Evolutionary conservation across 2,329 filamentous ascomycete genomes (phyloP).

Genomic region (Chaetomiaceae sp.): DNA sequence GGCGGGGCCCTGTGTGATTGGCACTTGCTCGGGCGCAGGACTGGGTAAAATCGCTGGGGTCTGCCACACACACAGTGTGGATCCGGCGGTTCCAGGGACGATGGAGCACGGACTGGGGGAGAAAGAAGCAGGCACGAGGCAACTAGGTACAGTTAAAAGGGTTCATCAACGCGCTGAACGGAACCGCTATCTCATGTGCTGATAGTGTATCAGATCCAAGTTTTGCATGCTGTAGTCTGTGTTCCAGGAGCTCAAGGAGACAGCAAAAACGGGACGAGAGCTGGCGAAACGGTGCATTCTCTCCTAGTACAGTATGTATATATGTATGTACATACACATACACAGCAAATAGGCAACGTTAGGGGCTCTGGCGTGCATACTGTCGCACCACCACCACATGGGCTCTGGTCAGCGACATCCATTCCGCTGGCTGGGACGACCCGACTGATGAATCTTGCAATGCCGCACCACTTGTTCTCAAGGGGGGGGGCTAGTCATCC

Average conservation of each 20-base stretch:
- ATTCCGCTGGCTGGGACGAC: constrained; percentile 12
- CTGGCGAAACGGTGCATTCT: too few relatives aligned
- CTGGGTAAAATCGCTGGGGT: constrained; percentile 2
- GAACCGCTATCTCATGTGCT: too few relatives aligned
- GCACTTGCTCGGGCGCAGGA: constrained; percentile 2
- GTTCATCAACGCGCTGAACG: too few relatives aligned
- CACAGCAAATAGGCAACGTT: too few relatives aligned
- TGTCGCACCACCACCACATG: constrained; percentile 10
- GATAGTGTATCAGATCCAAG: too few relatives aligned
- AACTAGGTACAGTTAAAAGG: too few relatives aligned
- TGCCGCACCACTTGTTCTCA: constrained; percentile 18
- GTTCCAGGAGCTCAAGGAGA: too few relatives aligned
- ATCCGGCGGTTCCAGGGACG: background rate
- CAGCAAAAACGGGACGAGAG: too few relatives aligned
- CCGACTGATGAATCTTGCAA: constrained; percentile 18
- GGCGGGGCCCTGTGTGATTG: constrained; percentile 12
- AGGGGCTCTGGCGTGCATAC: background rate
- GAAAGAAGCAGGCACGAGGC: background rate
- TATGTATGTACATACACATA: too few relatives aligned
- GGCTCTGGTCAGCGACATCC: constrained; percentile 6
- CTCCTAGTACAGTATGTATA: too few relatives aligned
- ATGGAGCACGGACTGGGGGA: too few relatives aligned
- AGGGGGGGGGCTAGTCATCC: background rate
- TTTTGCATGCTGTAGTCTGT: too few relatives aligned
- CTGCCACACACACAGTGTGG: constrained; percentile 12